Base-by-base conservation (phyloP, 2,329 filamentous ascomycete species). In the Parasarocladium wereldwijsianum region DNA sequence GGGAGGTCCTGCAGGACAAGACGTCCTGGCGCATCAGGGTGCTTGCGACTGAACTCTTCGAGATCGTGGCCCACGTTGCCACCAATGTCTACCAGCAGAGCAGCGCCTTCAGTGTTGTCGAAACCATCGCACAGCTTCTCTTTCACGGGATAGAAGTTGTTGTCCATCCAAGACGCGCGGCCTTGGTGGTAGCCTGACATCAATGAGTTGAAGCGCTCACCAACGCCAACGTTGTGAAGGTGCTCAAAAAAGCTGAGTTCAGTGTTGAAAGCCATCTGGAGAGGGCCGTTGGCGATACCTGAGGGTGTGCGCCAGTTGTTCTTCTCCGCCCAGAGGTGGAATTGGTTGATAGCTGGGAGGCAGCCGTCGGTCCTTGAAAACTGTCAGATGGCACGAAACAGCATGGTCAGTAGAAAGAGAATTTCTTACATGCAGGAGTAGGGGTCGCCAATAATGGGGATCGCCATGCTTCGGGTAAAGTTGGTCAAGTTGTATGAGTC, bases 1-100 rank as follows among this genome's bases (percentile, higher is more conserved):
- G 55, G 50, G 5, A 60, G 44, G 35, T 70, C 66, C 37, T 70
- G 62, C 0, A 69, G 44, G 1, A 69, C 41, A 3, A 67, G 40
- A 4, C 50, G 45, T 3, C 63, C 62, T 0, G 54, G 51, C 0
- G 46, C 40, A 1, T 49, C 29, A 0, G 57, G 52, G 35, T 53
- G 51, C 27, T 55, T 52, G 0, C 39, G 36, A 3, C 38, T 31
- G 16, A 55, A 54, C 18, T 48, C 46, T 10, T 40, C 40, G 4
- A 55, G 32, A 26, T 57, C 50, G 26, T 56, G 50, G 0, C 54
- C 53, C 4, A 49, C 32, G 3, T 43, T 43, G 5, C 54, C 52
- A 17, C 45, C 53, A 7, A 57, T 36, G 23, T 57, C 54, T 2
- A 56, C 48, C 4, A 57, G 34, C 2, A 53, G 32, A 9, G 38